Evolutionary conservation across 768 basidiomycete species (phyloP).

Genomic region (Phanerochaete sordida): DNA sequence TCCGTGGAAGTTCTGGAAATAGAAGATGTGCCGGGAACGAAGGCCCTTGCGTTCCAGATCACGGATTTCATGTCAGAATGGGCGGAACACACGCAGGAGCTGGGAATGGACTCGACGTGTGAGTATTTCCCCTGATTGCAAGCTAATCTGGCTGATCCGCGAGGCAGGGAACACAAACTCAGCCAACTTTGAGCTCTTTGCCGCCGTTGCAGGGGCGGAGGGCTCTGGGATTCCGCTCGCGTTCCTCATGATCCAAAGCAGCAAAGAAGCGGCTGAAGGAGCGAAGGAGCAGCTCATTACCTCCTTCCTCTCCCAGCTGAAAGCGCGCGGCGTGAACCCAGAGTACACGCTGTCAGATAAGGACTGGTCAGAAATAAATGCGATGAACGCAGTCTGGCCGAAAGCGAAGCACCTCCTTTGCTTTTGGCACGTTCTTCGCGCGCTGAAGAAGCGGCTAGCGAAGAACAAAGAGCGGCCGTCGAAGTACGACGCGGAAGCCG

Average conservation of each 20-base stretch:
- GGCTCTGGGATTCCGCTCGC: conserved; percentile 33
- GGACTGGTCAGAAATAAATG: conserved; percentile 32
- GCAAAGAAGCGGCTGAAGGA: conserved; percentile 13
- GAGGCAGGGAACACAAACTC: conserved; percentile 31
- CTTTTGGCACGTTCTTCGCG: conserved; percentile 33
- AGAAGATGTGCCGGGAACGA: conserved; percentile 4
- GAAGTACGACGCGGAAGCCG: conserved; percentile 26
- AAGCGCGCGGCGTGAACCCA: conserved; percentile 19
- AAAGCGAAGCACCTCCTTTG: conserved; percentile 36
- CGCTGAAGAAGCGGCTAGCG: conserved; percentile 27
- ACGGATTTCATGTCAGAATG: conserved; percentile 10
- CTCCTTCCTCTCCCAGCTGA: conserved; percentile 23
- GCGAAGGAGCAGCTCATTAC: conserved; percentile 27
- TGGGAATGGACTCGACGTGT: conserved; percentile 17
- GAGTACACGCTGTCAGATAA: conserved; percentile 31
- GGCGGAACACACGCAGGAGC: conserved; percentile 10
- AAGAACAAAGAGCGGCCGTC: conserved; percentile 24
- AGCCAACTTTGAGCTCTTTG: conserved; percentile 29
- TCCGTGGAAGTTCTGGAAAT: conserved; percentile 4
- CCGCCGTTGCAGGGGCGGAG: conserved; percentile 29
- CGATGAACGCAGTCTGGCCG: conserved; percentile 22
- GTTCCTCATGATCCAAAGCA: conserved; percentile 18
- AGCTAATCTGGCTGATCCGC: too few relatives aligned
- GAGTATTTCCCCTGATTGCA: neutral
- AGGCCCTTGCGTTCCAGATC: conserved; percentile 8